Evolutionary conservation across 257 asterid species (phyloP), one percentile per base, ranked within the genome.

Genomic region (Solanum microdontum): DNA sequence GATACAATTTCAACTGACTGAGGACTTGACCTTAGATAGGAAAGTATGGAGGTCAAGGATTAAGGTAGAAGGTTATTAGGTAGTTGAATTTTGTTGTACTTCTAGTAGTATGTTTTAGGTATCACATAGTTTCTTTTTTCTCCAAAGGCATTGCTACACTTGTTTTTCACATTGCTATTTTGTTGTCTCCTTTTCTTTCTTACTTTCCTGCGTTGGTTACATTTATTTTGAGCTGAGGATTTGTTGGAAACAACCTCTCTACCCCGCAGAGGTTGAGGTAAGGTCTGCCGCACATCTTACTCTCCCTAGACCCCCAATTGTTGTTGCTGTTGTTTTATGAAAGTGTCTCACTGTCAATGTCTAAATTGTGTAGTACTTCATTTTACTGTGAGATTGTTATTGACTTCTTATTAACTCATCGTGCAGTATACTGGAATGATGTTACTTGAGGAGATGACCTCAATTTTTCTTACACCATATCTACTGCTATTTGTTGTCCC

Each of bases 361-460:
- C 23, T 30, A 48, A 15, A 51, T 82, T 1, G 43, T 11, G 21
- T 43, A 26, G 43, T 82, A 82, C 39, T 80, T 66, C 28, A 83
- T 48, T 84, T 39, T 62, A 85, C 72, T 1, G 33, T 51, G 19
- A 86, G 62, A 69, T 69, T 70, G 48, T 75, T 43, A 58, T 72
- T 72, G 32, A 69, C 72, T 69, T 72, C 40, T 72, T 39, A 32
- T 72, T 68, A 32, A 70, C 83, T 84, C 86, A 34, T 83, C 90
- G 90, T 30, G 89, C 98, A 97, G 99, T 97, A 96, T 92, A 95
- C 98, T 43, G 98, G 95, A 88, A 92, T 93, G 98, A 96, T 96
- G 99, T 91, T 96, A 58, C 92, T 96, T 91, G 99, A 97, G 89
- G 99, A 97, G 90, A 97, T 97, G 99, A 93, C 98, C 89, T 97